Percentiles rank a stretch among this genome's conserved stretches.
phyloP scores from a whole-genome alignment of 225 moss, liverwort and hornwort genomes.

The Pleurozium schreberi region DNA sequence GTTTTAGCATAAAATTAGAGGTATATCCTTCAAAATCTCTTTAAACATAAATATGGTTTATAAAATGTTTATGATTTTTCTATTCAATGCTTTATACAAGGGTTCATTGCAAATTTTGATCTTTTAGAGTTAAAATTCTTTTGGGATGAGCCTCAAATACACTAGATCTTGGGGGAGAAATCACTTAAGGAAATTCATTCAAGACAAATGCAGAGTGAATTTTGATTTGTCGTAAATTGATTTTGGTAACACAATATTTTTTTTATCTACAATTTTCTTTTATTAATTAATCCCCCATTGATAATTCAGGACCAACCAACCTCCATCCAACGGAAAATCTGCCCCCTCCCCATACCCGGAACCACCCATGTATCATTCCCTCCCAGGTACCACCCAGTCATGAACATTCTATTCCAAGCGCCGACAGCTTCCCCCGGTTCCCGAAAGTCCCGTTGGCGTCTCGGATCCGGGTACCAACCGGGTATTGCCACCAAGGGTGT shows the following conservation, averaged over 20 bases:
- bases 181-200: accelerated
- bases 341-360: neutral
- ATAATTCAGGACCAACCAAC: neutral
- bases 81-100: neutral
- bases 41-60: neutral
- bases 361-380: neutral
- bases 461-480: neutral
- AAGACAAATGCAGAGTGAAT: no score
- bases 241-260: no score
- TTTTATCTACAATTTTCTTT: neutral
- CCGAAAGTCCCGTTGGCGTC: neutral
- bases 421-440: neutral
- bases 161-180: neutral
- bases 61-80: neutral
- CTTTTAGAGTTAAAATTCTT: accelerated
- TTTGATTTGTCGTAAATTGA: neutral
- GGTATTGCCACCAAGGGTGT: neutral
- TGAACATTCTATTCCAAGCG: neutral
- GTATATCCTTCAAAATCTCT: neutral
- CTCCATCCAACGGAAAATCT: neutral
- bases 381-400: neutral
- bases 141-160: neutral
- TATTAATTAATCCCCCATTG: no score
- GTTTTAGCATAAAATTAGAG: neutral
- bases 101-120: neutral